Evolutionary conservation across 192 early-diverging fungal species (phyloP).

Genomic region (Backusella parvicylindrica): DNA sequence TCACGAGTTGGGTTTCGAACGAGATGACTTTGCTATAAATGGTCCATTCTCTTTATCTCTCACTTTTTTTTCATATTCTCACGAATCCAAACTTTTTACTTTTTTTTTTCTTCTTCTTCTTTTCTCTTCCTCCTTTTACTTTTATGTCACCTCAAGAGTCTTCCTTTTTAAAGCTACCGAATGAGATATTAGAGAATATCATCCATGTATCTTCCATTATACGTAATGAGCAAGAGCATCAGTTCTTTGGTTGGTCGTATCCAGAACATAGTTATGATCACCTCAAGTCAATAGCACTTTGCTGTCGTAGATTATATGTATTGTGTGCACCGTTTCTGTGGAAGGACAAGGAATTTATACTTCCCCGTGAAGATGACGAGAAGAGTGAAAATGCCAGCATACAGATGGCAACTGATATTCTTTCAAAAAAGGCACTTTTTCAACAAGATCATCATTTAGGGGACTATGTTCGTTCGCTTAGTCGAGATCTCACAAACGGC

Average conservation of each 20-base stretch:
- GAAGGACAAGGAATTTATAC: slow-evolving; percentile 38
- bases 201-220: slow-evolving; percentile 7
- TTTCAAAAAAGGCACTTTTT: slow-evolving; percentile 15
- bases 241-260: slow-evolving; percentile 35
- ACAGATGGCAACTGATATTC: slow-evolving; percentile 28
- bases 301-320: slow-evolving; percentile 24
- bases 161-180: slow-evolving; percentile 13
- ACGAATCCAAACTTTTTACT: not conserved
- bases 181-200: slow-evolving; percentile 26
- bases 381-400: slow-evolving; percentile 2
- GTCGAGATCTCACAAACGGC: slow-evolving; percentile 25
- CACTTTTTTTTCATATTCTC: slow-evolving; percentile 6
- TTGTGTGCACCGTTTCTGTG: slow-evolving; percentile 30
- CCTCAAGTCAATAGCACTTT: slow-evolving; percentile 22
- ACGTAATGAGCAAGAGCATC: not conserved
- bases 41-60: not conserved
- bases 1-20: not conserved
- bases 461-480: slow-evolving; percentile 25
- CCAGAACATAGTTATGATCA: slow-evolving; percentile 25
- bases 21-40: slow-evolving; percentile 3
- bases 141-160: not conserved
- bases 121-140: not conserved
- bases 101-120: slow-evolving; percentile 4
- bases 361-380: slow-evolving; percentile 23
- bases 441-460: slow-evolving; percentile 18